These are phyloP conservation scores for Dichotomopilus funicola DNA, from an alignment of 2,329 filamentous ascomycete genomes.

Conservation along the genomic window DNA sequence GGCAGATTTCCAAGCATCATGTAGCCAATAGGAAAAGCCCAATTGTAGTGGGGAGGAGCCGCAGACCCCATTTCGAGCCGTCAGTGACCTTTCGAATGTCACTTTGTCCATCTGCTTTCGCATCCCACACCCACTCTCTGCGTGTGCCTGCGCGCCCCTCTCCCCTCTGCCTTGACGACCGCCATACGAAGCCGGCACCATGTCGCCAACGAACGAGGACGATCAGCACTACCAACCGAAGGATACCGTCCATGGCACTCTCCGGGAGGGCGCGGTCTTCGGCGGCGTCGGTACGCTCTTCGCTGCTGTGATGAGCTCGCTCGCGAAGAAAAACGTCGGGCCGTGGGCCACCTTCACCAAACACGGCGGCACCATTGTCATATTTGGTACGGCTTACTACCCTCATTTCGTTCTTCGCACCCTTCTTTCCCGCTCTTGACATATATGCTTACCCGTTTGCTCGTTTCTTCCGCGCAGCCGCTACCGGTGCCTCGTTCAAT, in stretches of 20 bases:
- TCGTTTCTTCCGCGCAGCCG: slow-evolving; percentile 42
- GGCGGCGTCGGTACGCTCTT: slow-evolving; percentile 52
- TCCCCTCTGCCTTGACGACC: neutral
- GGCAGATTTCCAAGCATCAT: too few relatives aligned
- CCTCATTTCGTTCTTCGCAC: too few relatives aligned
- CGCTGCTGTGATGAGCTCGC: slow-evolving; percentile 68
- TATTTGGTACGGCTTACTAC: slow-evolving; percentile 49
- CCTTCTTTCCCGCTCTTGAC: neutral
- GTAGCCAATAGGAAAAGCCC: neutral
- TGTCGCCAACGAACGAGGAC: slow-evolving; percentile 29
- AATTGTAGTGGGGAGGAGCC: neutral
- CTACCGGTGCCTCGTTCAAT: slow-evolving; percentile 66
- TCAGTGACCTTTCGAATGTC: slow-evolving; percentile 1
- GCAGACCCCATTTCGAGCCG: slow-evolving; percentile 1
- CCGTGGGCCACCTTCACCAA: slow-evolving; percentile 73
- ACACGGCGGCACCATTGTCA: slow-evolving; percentile 64
- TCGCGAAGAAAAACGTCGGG: slow-evolving; percentile 76
- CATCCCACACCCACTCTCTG: neutral
- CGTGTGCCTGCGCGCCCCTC: neutral
- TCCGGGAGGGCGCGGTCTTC: slow-evolving; percentile 49
- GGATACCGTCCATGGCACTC: slow-evolving; percentile 53
- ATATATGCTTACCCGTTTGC: neutral
- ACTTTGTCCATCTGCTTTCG: slow-evolving; percentile 4
- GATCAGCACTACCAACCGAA: slow-evolving; percentile 28
- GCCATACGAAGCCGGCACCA: slow-evolving; percentile 19